Percentiles rank a stretch among this genome's conserved stretches.
Conservation (phyloP, 1,139 yeast species). For the Lodderomyces margitis region DNA sequence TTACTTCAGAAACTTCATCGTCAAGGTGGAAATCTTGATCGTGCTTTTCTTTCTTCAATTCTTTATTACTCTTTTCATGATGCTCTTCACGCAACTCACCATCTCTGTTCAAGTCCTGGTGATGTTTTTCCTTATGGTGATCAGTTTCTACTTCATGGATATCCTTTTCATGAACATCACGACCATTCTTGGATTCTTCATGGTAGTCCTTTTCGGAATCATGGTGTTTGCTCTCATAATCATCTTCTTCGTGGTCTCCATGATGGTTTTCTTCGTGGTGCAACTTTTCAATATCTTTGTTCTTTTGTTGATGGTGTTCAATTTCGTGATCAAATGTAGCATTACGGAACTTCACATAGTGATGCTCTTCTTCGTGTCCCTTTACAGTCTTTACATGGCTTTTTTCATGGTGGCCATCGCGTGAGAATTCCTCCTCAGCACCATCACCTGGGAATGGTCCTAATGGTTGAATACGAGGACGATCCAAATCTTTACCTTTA, state of each 20-base stretch:
- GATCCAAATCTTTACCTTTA: not conserved
- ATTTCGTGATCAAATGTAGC: conserved; percentile 4
- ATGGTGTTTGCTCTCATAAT: conserved; percentile 2
- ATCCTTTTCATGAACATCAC: conserved; percentile 3
- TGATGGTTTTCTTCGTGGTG: conserved; percentile 3
- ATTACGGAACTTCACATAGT: conserved; percentile 3
- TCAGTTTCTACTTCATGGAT: conserved; percentile 3
- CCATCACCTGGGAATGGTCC: not conserved
- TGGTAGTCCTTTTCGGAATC: conserved; percentile 4
- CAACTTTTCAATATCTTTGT: conserved; percentile 5
- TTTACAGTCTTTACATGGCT: conserved; percentile 1
- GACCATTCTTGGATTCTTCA: not conserved
- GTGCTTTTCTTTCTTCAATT: conserved; percentile 4
- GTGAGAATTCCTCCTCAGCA: not conserved
- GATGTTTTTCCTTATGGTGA: conserved; percentile 4
- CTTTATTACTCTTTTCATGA: conserved; percentile 3
- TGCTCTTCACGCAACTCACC: conserved; percentile 6
- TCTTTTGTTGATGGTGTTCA: conserved; percentile 3
- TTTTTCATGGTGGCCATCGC: conserved; percentile 1
- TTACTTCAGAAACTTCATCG: not conserved
- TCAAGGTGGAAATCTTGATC: conserved; percentile 4
- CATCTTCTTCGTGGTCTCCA: conserved; percentile 2
- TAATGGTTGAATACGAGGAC: conserved; percentile 2
- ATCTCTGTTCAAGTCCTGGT: conserved; percentile 1
- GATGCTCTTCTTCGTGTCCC: conserved; percentile 4